Evolutionary conservation across 2,329 filamentous ascomycete species (phyloP).

Genomic region (Tolypocladium guangdongense): DNA sequence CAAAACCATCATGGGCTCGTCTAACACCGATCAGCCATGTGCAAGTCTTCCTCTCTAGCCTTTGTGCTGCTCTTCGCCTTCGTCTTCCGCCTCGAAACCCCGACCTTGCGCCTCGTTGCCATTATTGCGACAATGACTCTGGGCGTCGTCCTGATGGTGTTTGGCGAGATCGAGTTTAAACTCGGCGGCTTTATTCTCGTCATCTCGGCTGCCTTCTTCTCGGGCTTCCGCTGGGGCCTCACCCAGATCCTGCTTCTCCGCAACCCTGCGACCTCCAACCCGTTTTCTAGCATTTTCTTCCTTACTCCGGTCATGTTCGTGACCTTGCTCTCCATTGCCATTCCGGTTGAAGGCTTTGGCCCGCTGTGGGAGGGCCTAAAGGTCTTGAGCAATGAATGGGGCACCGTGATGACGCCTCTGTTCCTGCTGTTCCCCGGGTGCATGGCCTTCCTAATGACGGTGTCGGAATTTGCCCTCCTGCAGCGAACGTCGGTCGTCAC

Average conservation of each 20-base stretch:
- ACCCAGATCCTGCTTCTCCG: conserved; percentile 91
- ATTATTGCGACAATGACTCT: conserved; percentile 89
- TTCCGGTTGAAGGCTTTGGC: conserved; percentile 73
- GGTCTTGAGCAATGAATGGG: conserved; percentile 55
- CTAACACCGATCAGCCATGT: conserved; percentile 59
- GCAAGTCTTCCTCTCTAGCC: conserved; percentile 90
- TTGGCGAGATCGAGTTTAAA: conserved; percentile 85
- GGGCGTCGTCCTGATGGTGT: conserved; percentile 97
- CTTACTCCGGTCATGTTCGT: conserved; percentile 96
- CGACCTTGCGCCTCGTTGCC: conserved; percentile 71
- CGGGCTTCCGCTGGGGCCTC: conserved; percentile 95
- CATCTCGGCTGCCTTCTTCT: conserved; percentile 89
- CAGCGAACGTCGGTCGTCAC: conserved; percentile 95
- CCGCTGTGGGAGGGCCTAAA: conserved; percentile 56
- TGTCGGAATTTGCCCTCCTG: conserved; percentile 88
- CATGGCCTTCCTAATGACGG: conserved; percentile 93
- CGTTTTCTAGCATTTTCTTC: conserved; percentile 94
- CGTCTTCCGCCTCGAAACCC: conserved; percentile 78
- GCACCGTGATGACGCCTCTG: conserved; percentile 51
- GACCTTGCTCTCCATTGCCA: conserved; percentile 66
- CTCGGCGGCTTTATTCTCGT: conserved; percentile 80
- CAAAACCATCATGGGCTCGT: not conserved
- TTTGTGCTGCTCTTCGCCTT: conserved; percentile 96
- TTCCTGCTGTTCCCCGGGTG: conserved; percentile 82
- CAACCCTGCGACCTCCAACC: conserved; percentile 90